Percentiles rank a stretch among this genome's conserved stretches.
Evolutionary conservation across 2,329 filamentous ascomycete genomes (phyloP).

Genomic region (Nothopassalora personata): DNA sequence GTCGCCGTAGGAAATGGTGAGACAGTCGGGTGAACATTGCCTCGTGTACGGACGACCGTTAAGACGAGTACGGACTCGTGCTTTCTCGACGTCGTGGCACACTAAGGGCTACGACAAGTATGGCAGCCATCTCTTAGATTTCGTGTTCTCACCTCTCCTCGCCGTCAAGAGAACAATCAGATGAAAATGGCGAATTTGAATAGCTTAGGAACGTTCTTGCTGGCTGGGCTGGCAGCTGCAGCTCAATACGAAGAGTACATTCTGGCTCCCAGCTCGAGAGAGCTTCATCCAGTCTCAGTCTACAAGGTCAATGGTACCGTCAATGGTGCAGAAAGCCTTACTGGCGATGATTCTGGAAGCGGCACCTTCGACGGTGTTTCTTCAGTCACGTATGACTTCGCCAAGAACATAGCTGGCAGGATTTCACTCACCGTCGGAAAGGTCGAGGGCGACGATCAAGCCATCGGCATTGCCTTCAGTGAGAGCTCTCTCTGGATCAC

Average conservation of each 20-base stretch:
- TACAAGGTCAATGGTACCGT: constrained; percentile 40
- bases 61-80: too few relatives aligned
- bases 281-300: constrained; percentile 33
- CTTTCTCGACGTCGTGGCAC: neutral
- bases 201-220: neutral
- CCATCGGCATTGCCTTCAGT: constrained; percentile 40
- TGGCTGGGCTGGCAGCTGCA: constrained; percentile 10
- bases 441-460: constrained; percentile 31
- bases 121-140: neutral
- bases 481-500: constrained; percentile 48
- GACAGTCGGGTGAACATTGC: neutral
- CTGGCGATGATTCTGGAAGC: constrained; percentile 26
- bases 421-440: constrained; percentile 35
- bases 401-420: constrained; percentile 40
- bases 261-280: constrained; percentile 37
- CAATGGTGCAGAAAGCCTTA: constrained; percentile 32
- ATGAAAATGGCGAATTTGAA: neutral
- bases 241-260: constrained; percentile 39
- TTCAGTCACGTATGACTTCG: constrained; percentile 39
- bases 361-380: constrained; percentile 34
- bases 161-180: neutral
- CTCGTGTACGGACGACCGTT: neutral
- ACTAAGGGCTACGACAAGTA: neutral
- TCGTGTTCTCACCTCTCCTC: neutral
- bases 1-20: neutral